phyloP scores from a whole-genome alignment of 2,329 filamentous ascomycete genomes.

The Laburnicola sp. region DNA sequence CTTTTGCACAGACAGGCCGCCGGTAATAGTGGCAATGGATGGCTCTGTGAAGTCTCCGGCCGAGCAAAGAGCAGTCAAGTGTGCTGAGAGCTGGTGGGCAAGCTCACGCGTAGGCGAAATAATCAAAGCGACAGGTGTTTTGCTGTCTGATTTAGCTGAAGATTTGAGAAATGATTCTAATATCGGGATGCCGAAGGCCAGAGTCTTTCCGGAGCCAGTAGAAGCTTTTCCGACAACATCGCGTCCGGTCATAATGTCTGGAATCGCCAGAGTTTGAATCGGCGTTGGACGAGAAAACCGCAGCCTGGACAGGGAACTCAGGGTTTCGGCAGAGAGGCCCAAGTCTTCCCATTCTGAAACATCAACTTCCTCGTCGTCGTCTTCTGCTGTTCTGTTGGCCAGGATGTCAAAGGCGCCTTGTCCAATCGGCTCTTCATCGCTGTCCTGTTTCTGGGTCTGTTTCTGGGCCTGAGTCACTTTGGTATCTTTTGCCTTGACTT shows the following conservation, averaged over 20 bases:
- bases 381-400: conserved; percentile 54
- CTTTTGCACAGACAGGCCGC: conserved; percentile 91
- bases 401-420: conserved; percentile 59
- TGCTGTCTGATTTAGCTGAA: conserved; percentile 41
- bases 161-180: conserved; percentile 74
- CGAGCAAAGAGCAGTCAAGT: conserved; percentile 75
- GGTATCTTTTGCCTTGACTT: conserved; percentile 8
- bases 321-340: conserved; percentile 69
- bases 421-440: conserved; percentile 28
- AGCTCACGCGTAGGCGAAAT: conserved; percentile 91
- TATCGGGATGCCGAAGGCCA: conserved; percentile 93
- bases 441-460: conserved; percentile 31
- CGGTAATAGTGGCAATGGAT: conserved; percentile 81
- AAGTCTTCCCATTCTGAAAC: conserved; percentile 78
- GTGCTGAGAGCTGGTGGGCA: conserved; percentile 85
- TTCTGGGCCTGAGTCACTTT: conserved; percentile 11
- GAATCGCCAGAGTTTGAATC: conserved; percentile 81
- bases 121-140: conserved; percentile 66
- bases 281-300: conserved; percentile 79
- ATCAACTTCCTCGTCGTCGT: conserved; percentile 63
- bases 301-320: conserved; percentile 75
- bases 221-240: conserved; percentile 96
- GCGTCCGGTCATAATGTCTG: conserved; percentile 77
- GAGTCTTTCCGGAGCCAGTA: conserved; percentile 93
- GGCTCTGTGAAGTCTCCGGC: conserved; percentile 63